phyloP scores from a whole-genome alignment of 2,329 filamentous ascomycete species.

The Talaromyces pinophilus region DNA sequence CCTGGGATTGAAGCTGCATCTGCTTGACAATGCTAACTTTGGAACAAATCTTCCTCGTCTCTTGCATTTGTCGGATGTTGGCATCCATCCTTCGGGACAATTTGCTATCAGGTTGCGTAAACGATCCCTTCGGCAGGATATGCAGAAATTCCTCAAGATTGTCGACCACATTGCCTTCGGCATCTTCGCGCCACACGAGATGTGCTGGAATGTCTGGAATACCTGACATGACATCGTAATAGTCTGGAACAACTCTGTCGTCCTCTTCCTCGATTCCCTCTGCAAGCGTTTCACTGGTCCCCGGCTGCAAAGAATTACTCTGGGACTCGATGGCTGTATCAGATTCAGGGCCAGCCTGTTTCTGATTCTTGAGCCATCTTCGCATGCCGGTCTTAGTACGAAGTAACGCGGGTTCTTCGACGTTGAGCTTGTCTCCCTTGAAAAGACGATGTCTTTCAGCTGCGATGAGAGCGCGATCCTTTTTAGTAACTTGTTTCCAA shows the following conservation, averaged over 20 bases:
- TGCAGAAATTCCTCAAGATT: conserved; percentile 81
- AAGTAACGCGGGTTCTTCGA: conserved; percentile 83
- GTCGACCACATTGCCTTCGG: conserved; percentile 84
- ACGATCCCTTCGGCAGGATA: conserved; percentile 72
- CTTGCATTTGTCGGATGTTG: conserved; percentile 94
- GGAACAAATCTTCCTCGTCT: conserved; percentile 90
- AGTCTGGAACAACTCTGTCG: conserved; percentile 84
- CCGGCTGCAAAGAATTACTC: conserved; percentile 51
- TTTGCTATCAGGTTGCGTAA: conserved; percentile 71
- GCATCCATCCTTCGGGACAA: conserved; percentile 79
- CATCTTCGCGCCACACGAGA: conserved; percentile 85
- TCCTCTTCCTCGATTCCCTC: conserved; percentile 87
- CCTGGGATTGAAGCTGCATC: conserved; percentile 97
- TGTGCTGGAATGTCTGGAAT: conserved; percentile 80
- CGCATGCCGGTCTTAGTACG: conserved; percentile 87
- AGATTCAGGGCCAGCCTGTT: conserved; percentile 62
- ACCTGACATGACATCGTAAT: conserved; percentile 83
- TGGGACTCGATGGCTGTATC: conserved; percentile 49
- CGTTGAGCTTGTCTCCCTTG: conserved; percentile 77
- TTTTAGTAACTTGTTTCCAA: conserved; percentile 99
- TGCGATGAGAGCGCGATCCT: conserved; percentile 81
- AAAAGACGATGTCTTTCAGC: conserved; percentile 86
- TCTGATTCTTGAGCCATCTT: conserved; percentile 77
- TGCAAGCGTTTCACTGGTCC: conserved; percentile 73
- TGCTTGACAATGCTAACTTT: conserved; percentile 99